Evolutionary conservation across 208 protist genomes (phyloP).

Genomic region (Trypanosoma scelopori): DNA sequence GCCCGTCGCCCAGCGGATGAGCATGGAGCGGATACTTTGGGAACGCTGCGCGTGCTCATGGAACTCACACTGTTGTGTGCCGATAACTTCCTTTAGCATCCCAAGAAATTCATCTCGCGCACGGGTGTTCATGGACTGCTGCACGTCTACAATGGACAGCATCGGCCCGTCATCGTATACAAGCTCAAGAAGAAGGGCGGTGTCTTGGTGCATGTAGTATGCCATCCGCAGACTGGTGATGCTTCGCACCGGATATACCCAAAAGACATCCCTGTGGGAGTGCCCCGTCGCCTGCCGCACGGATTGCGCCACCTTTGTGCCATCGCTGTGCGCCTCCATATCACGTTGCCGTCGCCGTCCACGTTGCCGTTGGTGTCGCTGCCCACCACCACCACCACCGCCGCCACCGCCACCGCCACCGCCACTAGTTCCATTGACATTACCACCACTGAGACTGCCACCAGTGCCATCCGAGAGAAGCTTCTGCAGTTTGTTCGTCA

Average conservation of each 20-base stretch:
- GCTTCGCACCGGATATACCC: constrained; percentile 55
- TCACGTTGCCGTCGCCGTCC: constrained; percentile 10
- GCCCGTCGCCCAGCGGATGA: constrained; percentile 91
- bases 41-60: constrained; percentile 59
- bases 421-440: background rate
- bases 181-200: constrained; percentile 68
- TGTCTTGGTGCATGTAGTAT: constrained; percentile 88
- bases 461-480: constrained; percentile 43
- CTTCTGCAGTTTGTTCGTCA: constrained; percentile 74
- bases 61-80: constrained; percentile 39
- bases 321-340: constrained; percentile 52
- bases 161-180: constrained; percentile 72
- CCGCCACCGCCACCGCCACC: constrained; percentile 2
- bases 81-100: constrained; percentile 63
- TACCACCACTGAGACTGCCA: constrained; percentile 13
- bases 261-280: constrained; percentile 71
- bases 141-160: constrained; percentile 80
- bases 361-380: background rate
- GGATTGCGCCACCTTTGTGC: constrained; percentile 76
- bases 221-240: constrained; percentile 63
- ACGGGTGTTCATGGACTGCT: constrained; percentile 84
- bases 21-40: constrained; percentile 53
- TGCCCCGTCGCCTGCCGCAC: constrained; percentile 74
- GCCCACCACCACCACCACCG: constrained; percentile 2
- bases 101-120: constrained; percentile 70